Evolutionary conservation across 2,329 filamentous ascomycete species (phyloP).

Genomic region (Neobulgaria alba): DNA sequence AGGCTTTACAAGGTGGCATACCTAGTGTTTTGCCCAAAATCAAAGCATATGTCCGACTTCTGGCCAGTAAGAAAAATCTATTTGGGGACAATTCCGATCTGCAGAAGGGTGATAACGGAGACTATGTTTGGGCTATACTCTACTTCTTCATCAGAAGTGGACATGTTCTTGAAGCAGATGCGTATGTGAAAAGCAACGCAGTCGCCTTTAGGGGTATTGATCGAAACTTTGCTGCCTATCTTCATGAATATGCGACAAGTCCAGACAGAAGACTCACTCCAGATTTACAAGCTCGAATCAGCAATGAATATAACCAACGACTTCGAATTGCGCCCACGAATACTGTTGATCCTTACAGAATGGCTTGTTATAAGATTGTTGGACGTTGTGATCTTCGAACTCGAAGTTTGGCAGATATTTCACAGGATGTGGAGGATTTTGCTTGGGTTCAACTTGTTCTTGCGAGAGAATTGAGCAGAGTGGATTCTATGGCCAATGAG

Average conservation of each 20-base stretch:
- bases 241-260: conserved; percentile 72
- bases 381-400: conserved; percentile 65
- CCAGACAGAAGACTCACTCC: conserved; percentile 68
- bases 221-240: conserved; percentile 79
- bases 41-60: conserved; percentile 81
- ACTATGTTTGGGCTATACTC: conserved; percentile 88
- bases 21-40: conserved; percentile 86
- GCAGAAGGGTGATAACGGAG: conserved; percentile 69
- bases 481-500: conserved; percentile 56
- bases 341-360: conserved; percentile 85
- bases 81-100: conserved; percentile 73
- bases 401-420: conserved; percentile 52
- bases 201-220: conserved; percentile 83
- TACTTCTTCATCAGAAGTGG: conserved; percentile 87
- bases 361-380: conserved; percentile 97
- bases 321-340: conserved; percentile 77
- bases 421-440: conserved; percentile 57
- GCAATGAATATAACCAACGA: conserved; percentile 81
- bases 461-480: conserved; percentile 55
- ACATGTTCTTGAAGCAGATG: conserved; percentile 72
- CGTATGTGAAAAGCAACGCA: conserved; percentile 75
- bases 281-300: conserved; percentile 78
- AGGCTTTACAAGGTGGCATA: conserved; percentile 82
- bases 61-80: conserved; percentile 72
- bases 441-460: conserved; percentile 66